These are phyloP conservation scores for Triticum monococcum DNA, from an alignment of 176 grass and related monocot species.

Conservation along the genomic window DNA sequence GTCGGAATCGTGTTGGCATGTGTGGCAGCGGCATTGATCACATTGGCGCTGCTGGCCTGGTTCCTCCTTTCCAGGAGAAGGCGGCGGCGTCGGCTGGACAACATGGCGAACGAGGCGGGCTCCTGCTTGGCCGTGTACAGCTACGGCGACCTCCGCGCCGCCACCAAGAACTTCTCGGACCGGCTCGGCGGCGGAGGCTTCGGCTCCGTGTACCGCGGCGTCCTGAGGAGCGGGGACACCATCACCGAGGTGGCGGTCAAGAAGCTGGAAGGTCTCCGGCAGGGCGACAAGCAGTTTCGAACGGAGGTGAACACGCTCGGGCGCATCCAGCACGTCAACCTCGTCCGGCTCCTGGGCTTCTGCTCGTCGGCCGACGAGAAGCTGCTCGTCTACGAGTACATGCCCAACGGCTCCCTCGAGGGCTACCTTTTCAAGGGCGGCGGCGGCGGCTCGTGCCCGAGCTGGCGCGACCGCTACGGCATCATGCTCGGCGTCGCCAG, in stretches of 20 bases:
- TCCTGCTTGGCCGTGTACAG: conserved; percentile 29
- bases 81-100: neutral
- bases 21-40: neutral
- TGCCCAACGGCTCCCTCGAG: conserved; percentile 33
- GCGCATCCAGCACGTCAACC: conserved; percentile 33
- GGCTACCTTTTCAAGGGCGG: neutral
- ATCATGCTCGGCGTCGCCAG: conserved; percentile 27
- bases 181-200: conserved; percentile 17
- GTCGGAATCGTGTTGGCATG: neutral
- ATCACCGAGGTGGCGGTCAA: conserved; percentile 15
- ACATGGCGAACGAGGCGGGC: neutral
- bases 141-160: conserved; percentile 28
- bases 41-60: neutral
- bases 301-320: conserved; percentile 18
- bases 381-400: conserved; percentile 47
- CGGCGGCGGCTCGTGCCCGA: neutral
- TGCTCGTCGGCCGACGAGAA: conserved; percentile 11
- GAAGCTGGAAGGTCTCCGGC: conserved; percentile 22
- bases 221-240: neutral
- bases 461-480: conserved; percentile 2
- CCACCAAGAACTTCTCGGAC: conserved; percentile 35
- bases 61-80: neutral
- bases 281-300: conserved; percentile 33
- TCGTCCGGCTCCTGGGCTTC: conserved; percentile 31
- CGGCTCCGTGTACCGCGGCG: conserved; percentile 35